phyloP scores from a whole-genome alignment of 768 basidiomycete genomes.

The Holtermanniella nyarrowii region DNA sequence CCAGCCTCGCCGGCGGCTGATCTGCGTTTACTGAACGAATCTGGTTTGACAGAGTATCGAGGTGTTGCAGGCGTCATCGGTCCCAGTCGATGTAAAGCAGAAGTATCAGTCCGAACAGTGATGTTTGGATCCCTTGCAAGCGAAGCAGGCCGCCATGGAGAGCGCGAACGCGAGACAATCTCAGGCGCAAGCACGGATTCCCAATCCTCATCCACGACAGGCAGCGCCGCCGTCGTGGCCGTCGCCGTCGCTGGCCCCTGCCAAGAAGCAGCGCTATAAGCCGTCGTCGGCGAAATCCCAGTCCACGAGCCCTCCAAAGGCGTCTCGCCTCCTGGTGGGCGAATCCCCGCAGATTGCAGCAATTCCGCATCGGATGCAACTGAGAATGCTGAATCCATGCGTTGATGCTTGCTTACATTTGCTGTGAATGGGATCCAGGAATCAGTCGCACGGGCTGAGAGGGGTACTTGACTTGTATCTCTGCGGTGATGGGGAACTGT shows the following conservation, averaged over 20 bases:
- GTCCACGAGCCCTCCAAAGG: background rate
- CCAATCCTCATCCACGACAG: background rate
- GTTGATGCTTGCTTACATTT: background rate
- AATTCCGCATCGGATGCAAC: background rate
- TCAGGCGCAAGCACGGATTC: background rate
- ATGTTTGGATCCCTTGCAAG: background rate
- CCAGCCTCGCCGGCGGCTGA: too few species aligned
- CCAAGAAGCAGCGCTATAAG: background rate
- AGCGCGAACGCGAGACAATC: too few species aligned
- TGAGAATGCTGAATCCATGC: background rate
- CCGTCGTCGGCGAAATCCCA: background rate
- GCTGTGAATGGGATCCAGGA: background rate
- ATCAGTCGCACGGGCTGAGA: background rate
- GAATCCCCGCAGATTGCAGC: background rate
- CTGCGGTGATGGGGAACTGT: background rate
- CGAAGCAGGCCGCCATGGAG: too few species aligned
- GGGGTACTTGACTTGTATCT: background rate
- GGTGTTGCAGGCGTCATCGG: conserved; percentile 30
- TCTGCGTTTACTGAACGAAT: background rate
- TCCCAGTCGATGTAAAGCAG: conserved; percentile 21
- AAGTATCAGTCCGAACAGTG: background rate
- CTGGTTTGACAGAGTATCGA: conserved; percentile 10
- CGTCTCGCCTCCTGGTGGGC: background rate
- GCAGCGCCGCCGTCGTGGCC: background rate
- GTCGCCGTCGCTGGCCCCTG: background rate